Conservation (phyloP, 176 grass and related monocot genomes). For the Elaeis guineensis region DNA sequence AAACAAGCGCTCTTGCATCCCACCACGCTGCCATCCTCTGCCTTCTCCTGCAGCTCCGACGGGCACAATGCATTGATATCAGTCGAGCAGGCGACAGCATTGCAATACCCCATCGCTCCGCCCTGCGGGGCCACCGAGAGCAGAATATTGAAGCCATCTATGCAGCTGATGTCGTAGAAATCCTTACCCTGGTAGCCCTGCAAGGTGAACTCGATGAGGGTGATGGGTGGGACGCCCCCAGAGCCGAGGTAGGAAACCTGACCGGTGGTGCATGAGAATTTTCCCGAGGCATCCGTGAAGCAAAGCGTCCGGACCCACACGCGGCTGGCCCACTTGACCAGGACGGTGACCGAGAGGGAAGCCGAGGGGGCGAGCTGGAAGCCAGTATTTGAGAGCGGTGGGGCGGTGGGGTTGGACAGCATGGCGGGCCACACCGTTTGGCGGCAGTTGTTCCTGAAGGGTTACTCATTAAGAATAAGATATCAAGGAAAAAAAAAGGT, state of each 20-base stretch:
- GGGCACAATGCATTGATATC: slow-evolving; percentile 47
- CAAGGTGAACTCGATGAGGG: slow-evolving; percentile 47
- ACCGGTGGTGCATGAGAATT: slow-evolving; percentile 37
- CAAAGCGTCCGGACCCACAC: slow-evolving; percentile 45
- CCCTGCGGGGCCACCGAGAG: slow-evolving; percentile 20
- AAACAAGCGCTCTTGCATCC: slow-evolving; percentile 62
- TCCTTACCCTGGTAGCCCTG: slow-evolving; percentile 20
- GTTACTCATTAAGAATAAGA: too few relatives aligned
- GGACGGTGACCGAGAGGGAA: neutral
- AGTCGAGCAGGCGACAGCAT: slow-evolving; percentile 8
- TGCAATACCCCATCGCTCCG: neutral
- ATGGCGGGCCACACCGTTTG: slow-evolving; percentile 42
- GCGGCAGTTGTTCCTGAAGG: slow-evolving; percentile 45
- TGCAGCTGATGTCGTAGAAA: slow-evolving; percentile 56
- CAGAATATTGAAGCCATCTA: slow-evolving; percentile 61
- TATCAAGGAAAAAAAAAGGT: too few relatives aligned
- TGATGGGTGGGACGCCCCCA: slow-evolving; percentile 33
- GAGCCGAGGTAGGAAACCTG: slow-evolving; percentile 26
- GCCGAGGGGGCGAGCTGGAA: slow-evolving; percentile 21
- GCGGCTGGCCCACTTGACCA: slow-evolving; percentile 37
- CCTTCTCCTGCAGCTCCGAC: slow-evolving; percentile 16
- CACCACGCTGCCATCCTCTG: neutral
- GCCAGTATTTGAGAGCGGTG: slow-evolving; percentile 31
- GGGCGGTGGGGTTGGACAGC: neutral
- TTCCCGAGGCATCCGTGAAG: slow-evolving; percentile 5